These are phyloP conservation scores for Oryza meyeriana DNA, from an alignment of 176 grass and related monocot species.

Conservation along the genomic window DNA sequence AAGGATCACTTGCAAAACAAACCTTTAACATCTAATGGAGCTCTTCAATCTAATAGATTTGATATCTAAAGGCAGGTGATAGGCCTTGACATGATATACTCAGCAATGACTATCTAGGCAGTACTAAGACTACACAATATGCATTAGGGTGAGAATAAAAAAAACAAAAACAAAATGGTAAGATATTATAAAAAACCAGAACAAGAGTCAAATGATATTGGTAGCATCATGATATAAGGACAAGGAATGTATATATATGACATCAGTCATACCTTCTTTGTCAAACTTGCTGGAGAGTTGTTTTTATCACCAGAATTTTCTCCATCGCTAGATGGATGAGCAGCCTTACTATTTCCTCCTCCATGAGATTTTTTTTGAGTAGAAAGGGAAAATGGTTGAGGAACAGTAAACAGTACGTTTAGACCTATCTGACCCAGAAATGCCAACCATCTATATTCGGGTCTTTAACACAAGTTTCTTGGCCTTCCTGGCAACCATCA, in stretches of 20 bases:
- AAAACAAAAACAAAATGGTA: no score
- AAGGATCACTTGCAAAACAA: not conserved
- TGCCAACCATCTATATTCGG: conserved; percentile 23
- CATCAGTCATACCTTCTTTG: conserved; percentile 35
- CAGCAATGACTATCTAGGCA: not conserved
- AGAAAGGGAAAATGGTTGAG: conserved; percentile 59
- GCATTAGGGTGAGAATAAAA: no score
- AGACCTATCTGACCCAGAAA: conserved; percentile 38
- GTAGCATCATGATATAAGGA: not conserved
- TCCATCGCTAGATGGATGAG: conserved; percentile 33
- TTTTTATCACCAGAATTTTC: conserved; percentile 46
- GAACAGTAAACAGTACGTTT: conserved; percentile 53
- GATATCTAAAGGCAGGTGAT: not conserved
- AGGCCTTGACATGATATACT: not conserved
- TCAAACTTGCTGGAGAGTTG: conserved; percentile 30
- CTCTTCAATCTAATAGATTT: not conserved
- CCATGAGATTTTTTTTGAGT: conserved; percentile 56
- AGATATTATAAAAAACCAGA: no score
- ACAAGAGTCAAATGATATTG: conserved; percentile 8
- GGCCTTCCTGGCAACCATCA: conserved; percentile 32
- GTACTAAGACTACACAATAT: no score
- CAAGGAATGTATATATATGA: not conserved
- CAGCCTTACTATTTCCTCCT: conserved; percentile 27
- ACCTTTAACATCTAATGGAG: conserved; percentile 11
- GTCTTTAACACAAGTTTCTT: conserved; percentile 34